phyloP scores from a whole-genome alignment of 1,284 basidiomycete genomes.

The Cystobasidium sp. region DNA sequence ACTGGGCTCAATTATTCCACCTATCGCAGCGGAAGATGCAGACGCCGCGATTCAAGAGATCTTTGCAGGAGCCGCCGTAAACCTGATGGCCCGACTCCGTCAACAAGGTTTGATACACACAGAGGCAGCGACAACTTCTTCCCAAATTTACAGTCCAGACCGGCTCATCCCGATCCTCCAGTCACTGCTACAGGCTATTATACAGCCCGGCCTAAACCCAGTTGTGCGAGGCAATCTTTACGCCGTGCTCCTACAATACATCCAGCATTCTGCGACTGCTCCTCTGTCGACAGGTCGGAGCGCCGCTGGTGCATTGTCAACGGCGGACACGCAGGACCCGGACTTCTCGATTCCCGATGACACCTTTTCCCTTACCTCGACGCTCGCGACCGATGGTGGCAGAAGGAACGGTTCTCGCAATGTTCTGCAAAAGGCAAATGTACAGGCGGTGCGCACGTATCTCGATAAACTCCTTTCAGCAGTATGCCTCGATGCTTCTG shows the following conservation, averaged over 20 bases:
- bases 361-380: slow-evolving; percentile 48
- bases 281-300: slow-evolving; percentile 43
- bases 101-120: slow-evolving; percentile 64
- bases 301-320: slow-evolving; percentile 43
- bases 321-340: slow-evolving; percentile 6
- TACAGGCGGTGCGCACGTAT: slow-evolving; percentile 46
- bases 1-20: slow-evolving; percentile 67
- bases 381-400: slow-evolving; percentile 49
- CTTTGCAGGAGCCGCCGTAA: slow-evolving; percentile 78
- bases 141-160: slow-evolving; percentile 64
- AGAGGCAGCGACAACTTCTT: slow-evolving; percentile 38
- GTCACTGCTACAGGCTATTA: slow-evolving; percentile 73
- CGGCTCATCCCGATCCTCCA: slow-evolving; percentile 76
- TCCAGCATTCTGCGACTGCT: slow-evolving; percentile 65
- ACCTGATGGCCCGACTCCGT: slow-evolving; percentile 79
- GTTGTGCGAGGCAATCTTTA: slow-evolving; percentile 97
- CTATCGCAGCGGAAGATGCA: slow-evolving; percentile 62
- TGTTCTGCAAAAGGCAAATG: slow-evolving; percentile 50
- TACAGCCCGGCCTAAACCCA: slow-evolving; percentile 78
- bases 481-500: slow-evolving; percentile 88
- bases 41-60: slow-evolving; percentile 76
- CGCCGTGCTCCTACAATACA: slow-evolving; percentile 83
- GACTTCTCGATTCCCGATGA: slow-evolving; percentile 34
- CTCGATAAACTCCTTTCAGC: slow-evolving; percentile 74
- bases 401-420: slow-evolving; percentile 45